Base-by-base conservation (phyloP, 495 filamentous ascomycete genomes). In the Hypoxylon lienhwacheense region DNA sequence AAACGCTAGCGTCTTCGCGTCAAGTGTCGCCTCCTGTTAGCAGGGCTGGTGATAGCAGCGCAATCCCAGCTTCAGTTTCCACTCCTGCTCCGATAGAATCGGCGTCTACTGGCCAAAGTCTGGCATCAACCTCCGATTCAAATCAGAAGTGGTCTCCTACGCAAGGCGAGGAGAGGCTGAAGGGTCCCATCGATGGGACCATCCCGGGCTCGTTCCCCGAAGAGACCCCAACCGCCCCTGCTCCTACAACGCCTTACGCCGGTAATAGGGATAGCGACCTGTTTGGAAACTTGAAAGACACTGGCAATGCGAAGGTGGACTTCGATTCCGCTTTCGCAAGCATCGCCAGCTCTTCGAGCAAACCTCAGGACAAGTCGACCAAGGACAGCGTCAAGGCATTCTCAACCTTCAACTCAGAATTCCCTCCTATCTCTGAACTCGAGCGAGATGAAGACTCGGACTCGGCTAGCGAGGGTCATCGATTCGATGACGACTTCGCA, bases 401-500 rank as follows among this genome's bases (percentile, higher is more conserved):
- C 58, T 73, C 71, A 20, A 66, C 59, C 21, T 81, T 85, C 49
- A 72, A 81, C 61, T 70, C 80, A n/a, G 93, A 97, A 64, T 97
- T 97, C 71, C 95, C 95, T 25, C 93, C 93, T 1, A 96, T 97
- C 49, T 85, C 85, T 28, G 91, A 96, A 61, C 66, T 96, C 25
- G 85, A 85, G 33, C 77, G 86, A 40, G 89, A 93, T 53, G 90
- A 92, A 10, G 84, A 88, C 49, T 85, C 72, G 2, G 90, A 91
- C 25, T 90, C 86, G 50, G 89, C 85, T n/a, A 85, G 80, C 58
- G 89, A 81, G 26, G 59, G 88, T 31, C 84, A 76, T 34, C 88
- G 91, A 0, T 98, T 97, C 64, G 91, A 91, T 47, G 92, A 98
- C 65, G 85, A 96, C 62, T 97, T 97, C 61, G 85, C 88, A 2